These are phyloP conservation scores for Teratosphaeria pseudoeucalypti DNA, from an alignment of 2,329 filamentous ascomycete genomes.

Conservation along the genomic window DNA sequence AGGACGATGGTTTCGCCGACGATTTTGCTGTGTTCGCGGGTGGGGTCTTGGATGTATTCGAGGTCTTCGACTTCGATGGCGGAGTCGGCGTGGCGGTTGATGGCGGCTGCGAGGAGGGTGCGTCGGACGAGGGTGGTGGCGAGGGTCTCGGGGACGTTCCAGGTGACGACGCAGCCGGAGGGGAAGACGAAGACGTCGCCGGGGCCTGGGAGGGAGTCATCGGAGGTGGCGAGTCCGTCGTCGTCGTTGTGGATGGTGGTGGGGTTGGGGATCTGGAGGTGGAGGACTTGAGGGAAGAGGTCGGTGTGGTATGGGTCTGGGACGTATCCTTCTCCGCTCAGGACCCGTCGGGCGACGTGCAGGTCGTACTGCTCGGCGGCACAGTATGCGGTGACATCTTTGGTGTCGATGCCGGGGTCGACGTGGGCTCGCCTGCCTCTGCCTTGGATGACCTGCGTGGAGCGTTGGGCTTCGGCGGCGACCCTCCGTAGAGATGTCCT, in stretches of 20 bases:
- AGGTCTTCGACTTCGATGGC: conserved; percentile 79
- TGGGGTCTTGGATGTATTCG: conserved; percentile 69
- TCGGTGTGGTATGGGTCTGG: conserved; percentile 53
- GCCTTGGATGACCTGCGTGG: conserved; percentile 42
- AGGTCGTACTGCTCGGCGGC: conserved; percentile 59
- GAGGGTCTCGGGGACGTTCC: conserved; percentile 71
- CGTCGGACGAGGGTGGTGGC: conserved; percentile 59
- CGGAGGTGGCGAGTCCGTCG: conserved; percentile 24
- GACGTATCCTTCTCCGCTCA: conserved; percentile 49
- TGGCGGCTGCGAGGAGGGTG: conserved; percentile 64
- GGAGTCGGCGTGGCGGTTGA: conserved; percentile 58
- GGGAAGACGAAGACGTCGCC: conserved; percentile 95
- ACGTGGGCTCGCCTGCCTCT: conserved; percentile 34
- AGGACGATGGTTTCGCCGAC: conserved; percentile 82
- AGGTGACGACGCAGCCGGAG: conserved; percentile 84
- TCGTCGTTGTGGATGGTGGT: conserved; percentile 28
- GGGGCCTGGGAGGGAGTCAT: conserved; percentile 20
- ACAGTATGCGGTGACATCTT: conserved; percentile 53
- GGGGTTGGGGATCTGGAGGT: conserved; percentile 40
- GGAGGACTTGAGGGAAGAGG: conserved; percentile 55
- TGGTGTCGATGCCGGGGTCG: conserved; percentile 37
- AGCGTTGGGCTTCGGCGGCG: conserved; percentile 70
- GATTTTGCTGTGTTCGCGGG: conserved; percentile 63
- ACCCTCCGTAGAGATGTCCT: conserved; percentile 75
- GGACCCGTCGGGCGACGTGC: conserved; percentile 44